These are phyloP conservation scores for Xenosphaeropsis pyriputrescens DNA, from an alignment of 2,329 filamentous ascomycete genomes.

Conservation along the genomic window DNA sequence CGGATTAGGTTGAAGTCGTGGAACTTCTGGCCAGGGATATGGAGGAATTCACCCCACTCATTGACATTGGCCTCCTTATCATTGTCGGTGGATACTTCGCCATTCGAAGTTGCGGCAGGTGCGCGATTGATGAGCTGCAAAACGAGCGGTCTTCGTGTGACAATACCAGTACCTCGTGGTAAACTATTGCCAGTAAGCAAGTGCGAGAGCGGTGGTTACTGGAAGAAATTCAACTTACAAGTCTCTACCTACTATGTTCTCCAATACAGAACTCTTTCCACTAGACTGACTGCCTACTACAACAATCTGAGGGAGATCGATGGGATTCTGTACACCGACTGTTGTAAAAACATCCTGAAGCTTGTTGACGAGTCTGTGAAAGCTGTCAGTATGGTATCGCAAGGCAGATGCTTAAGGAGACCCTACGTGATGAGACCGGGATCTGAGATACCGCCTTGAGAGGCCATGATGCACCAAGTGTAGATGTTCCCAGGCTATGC, in stretches of 20 bases:
- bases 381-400: constrained; percentile 10
- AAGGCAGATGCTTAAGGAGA: constrained; percentile 9
- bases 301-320: constrained; percentile 95
- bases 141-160: constrained; percentile 88
- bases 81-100: constrained; percentile 46
- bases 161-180: constrained; percentile 93
- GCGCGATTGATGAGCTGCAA: constrained; percentile 94
- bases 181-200: constrained; percentile 40
- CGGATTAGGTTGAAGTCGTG: constrained; percentile 97
- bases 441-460: constrained; percentile 46
- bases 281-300: constrained; percentile 98
- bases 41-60: constrained; percentile 98
- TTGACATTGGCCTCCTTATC: constrained; percentile 85
- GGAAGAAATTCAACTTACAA: constrained; percentile 51
- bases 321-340: constrained; percentile 97
- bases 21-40: constrained; percentile 95
- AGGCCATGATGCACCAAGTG: constrained; percentile 11
- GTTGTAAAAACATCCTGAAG: constrained; percentile 98
- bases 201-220: not conserved
- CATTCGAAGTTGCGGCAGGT: constrained; percentile 49
- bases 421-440: constrained; percentile 50
- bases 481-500: not conserved
- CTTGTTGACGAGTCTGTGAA: constrained; percentile 76
- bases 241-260: constrained; percentile 97
- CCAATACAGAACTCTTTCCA: constrained; percentile 96